These are phyloP conservation scores for Lactuca saligna DNA, from an alignment of 129 eudicot species.

Conservation along the genomic window DNA sequence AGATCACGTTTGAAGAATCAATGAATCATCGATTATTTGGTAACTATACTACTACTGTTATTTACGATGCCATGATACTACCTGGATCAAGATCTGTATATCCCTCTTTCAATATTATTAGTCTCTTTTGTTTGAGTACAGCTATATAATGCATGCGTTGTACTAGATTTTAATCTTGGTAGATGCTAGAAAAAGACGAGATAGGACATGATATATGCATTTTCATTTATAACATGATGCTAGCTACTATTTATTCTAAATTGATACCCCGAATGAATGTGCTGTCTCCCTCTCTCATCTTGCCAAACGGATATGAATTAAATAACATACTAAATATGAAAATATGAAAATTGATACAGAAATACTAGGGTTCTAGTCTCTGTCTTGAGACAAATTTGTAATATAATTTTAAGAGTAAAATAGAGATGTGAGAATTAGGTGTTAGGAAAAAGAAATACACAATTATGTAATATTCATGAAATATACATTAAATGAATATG, in stretches of 20 bases:
- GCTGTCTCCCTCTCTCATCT: neutral
- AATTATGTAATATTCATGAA: too few species aligned
- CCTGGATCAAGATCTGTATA: constrained; percentile 20
- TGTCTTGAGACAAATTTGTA: too few species aligned
- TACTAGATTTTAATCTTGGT: constrained; percentile 27
- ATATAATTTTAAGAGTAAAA: too few species aligned
- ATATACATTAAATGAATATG: too few species aligned
- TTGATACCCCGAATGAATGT: neutral
- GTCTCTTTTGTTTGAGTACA: constrained; percentile 14
- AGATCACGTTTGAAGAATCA: constrained; percentile 16
- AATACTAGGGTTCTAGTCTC: too few species aligned
- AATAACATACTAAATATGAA: neutral
- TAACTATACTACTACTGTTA: constrained; percentile 16
- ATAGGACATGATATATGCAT: constrained; percentile 8
- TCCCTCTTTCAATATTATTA: neutral
- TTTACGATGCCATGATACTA: constrained; percentile 17
- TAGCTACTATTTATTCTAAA: neutral
- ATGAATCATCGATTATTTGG: constrained; percentile 20
- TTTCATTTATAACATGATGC: constrained; percentile 8
- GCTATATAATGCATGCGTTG: constrained; percentile 13
- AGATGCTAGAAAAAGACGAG: constrained; percentile 31
- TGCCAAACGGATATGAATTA: neutral
- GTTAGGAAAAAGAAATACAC: too few species aligned
- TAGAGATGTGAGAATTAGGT: too few species aligned
- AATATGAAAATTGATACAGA: neutral